phyloP scores from a whole-genome alignment of 371 early-diverging fungal species.

The Mortierella sp. region DNA sequence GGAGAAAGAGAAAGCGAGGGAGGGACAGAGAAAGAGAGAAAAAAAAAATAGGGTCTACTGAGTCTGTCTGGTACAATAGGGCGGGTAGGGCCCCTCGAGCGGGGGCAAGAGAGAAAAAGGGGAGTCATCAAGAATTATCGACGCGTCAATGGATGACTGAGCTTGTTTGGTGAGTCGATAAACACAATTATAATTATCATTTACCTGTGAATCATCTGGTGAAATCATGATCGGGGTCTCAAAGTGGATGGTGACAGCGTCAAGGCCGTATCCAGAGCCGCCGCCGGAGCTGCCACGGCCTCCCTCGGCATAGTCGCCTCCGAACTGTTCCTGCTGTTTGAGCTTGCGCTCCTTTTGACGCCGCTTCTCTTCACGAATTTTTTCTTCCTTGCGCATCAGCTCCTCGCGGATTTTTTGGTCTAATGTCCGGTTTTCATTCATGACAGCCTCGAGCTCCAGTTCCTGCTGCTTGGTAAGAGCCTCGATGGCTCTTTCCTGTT shows the following conservation, averaged over 20 bases:
- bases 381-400: conserved; percentile 57
- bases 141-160: no score
- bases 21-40: neutral
- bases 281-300: conserved; percentile 33
- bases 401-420: conserved; percentile 59
- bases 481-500: conserved; percentile 51
- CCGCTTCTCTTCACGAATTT: conserved; percentile 65
- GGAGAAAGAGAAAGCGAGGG: conserved; percentile 6
- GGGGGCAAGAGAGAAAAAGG: no score
- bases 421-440: conserved; percentile 54
- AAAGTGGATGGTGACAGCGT: conserved; percentile 58
- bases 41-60: neutral
- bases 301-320: conserved; percentile 36
- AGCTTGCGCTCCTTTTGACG: conserved; percentile 46
- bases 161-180: no score
- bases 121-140: no score
- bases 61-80: no score
- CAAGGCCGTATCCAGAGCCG: conserved; percentile 52
- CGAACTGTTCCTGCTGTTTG: conserved; percentile 43
- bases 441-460: conserved; percentile 51
- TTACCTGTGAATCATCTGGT: conserved; percentile 56
- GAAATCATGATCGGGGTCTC: conserved; percentile 62
- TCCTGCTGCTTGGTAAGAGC: conserved; percentile 51
- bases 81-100: no score
- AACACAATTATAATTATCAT: neutral